Base-by-base conservation (phyloP, 306 rosid genomes). In the Parietaria judaica region DNA sequence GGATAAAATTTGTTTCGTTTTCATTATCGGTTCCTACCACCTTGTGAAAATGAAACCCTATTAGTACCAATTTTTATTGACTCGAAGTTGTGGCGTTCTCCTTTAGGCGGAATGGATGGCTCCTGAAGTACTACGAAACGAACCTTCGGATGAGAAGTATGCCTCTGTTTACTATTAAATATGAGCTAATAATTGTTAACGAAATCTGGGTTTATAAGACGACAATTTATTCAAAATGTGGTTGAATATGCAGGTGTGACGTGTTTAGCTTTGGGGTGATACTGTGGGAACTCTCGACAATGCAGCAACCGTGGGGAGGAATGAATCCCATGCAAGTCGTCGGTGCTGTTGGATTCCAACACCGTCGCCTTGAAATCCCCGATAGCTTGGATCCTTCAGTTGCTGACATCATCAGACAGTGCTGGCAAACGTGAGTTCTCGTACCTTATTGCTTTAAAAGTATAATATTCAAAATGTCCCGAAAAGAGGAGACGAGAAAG, bases 71-170 rank as follows among this genome's bases (percentile, higher is more conserved):
- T 80, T 35, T 61, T 23, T 50, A 69, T 58, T 72, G 66, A 76
- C 61, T 57, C 50, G 36, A 58, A 70, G 8, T 64, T 76, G 69
- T 75, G 34, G 59, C 58, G 3, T 51, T 71, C 5, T 64, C 60
- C 70, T 76, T 81, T 84, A 94, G 99, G 99, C 99, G 31, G 99
- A 94, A 84, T 94, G 97, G 99, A 94, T 94, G 99, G 99, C 99
- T 68, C 99, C 99, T 6, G 99, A 94, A 83, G 99, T 94, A 52
- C 76, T 94, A 69, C 76, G 99, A 76, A 94, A 89, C 60, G 99
- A 94, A 79, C 99, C 90, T 69, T 84, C 97, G 38, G 75, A 94
- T 80, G 99, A 94, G 75, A 94, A 94, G 99, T 94, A 83, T 74
- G 83, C 59, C 6, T 34, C 14, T 15, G 48, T 34, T 63, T 59